Evolutionary conservation across 257 asterid species (phyloP).

Genomic region (Capsicum baccatum): DNA sequence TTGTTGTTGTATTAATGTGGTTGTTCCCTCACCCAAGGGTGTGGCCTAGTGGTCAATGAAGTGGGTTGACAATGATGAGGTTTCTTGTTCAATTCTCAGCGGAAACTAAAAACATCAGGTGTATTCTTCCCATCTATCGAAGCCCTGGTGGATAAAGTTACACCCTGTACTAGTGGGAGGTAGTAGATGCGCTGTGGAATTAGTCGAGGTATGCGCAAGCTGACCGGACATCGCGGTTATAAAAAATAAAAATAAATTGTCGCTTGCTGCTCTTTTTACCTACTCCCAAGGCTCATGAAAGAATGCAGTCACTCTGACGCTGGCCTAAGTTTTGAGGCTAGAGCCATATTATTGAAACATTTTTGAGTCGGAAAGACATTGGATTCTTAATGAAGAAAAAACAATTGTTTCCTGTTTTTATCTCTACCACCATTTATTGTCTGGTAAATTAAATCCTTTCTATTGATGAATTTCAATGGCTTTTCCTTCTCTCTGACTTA

Average conservation of each 20-base stretch:
- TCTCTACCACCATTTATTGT: not conserved
- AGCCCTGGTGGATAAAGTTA: not conserved
- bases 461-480: not conserved
- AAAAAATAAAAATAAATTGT: not conserved
- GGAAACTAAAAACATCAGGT: not conserved
- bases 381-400: not conserved
- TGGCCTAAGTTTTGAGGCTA: slow-evolving; percentile 6
- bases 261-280: not conserved
- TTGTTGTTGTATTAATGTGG: not conserved
- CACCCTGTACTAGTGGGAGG: not conserved
- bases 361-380: not conserved
- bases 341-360: not conserved
- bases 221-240: not conserved
- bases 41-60: not conserved
- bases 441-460: not conserved
- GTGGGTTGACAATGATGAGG: not conserved
- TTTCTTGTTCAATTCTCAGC: not conserved
- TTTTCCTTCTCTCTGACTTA: slow-evolving; percentile 24
- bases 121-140: not conserved
- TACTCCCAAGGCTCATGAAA: slow-evolving; percentile 15
- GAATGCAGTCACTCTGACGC: not conserved
- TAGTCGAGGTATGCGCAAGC: not conserved
- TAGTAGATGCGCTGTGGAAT: not conserved
- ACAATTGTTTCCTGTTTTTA: not conserved
- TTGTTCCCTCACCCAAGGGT: not conserved